Evolutionary conservation across 129 eudicot genomes (phyloP).

Genomic region (Flaveria robusta): DNA sequence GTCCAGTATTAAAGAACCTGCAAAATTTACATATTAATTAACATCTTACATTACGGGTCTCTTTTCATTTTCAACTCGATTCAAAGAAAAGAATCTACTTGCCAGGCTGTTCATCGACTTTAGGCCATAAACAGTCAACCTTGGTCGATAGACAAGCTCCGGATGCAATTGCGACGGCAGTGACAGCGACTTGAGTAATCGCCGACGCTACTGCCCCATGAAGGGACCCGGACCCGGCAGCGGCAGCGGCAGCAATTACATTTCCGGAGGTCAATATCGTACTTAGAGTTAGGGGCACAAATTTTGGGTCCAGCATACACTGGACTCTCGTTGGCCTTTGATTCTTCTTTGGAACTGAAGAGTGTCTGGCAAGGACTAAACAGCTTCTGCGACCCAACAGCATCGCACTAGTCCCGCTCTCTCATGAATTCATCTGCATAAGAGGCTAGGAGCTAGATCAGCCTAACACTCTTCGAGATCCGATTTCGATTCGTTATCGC

Average conservation of each 20-base stretch:
- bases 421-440: constrained; percentile 30
- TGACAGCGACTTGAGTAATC: constrained; percentile 88
- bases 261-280: constrained; percentile 57
- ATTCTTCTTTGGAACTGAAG: constrained; percentile 19
- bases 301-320: constrained; percentile 39
- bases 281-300: constrained; percentile 7
- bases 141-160: constrained; percentile 94
- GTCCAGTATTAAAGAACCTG: constrained; percentile 78
- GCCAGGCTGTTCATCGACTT: constrained; percentile 82
- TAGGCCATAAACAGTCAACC: constrained; percentile 85
- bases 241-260: constrained; percentile 61
- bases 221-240: constrained; percentile 57
- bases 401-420: constrained; percentile 5
- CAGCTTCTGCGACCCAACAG: constrained; percentile 31
- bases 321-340: constrained; percentile 36
- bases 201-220: constrained; percentile 86
- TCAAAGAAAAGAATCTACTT: too few relatives aligned
- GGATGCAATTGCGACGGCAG: constrained; percentile 91
- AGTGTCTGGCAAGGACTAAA: constrained; percentile 15
- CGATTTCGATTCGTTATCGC: not conserved
- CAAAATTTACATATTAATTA: constrained; percentile 1
- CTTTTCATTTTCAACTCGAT: too few relatives aligned
- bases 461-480: too few relatives aligned
- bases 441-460: not conserved
- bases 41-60: too few relatives aligned